Evolutionary conservation across 257 asterid species (phyloP), one percentile per base, ranked within the genome.

Genomic region (Petunia secreta): DNA sequence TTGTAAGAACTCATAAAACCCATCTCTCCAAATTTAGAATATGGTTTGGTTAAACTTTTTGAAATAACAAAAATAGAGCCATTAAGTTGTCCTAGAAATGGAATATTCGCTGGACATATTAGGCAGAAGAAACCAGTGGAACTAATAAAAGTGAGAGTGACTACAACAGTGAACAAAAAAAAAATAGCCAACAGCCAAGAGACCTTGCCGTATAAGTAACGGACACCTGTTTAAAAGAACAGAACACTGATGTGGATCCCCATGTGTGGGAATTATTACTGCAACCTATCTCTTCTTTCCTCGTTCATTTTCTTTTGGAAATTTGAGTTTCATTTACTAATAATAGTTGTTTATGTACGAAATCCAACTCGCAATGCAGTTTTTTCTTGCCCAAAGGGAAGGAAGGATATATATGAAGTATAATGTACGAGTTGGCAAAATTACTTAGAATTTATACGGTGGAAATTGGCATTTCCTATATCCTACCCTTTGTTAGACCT

Each of bases 211-310:
- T 14, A 39, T 40, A 15, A 67, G 75, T 41, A 40, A 41, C 54
- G 54, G 54, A 67, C 75, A 67, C 75, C 13, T 66, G 10, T 11
- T 64, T n/a, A 66, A 59, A 46, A 66, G 62, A 58, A 52, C 4
- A 52, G 57, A 52, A 52, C 57, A 52, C 57, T 46, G 9, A 46
- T 46, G 53, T 46, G 53, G 53, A 46, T 46, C 53, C 53, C 53
- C 53, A 46, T 3, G 53, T 46, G 53, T 7, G 53, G 8, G 53
- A 57, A 57, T 57, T 57, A 15, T 57, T n/a, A 57, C 36, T 15
- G 2, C 36, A 8, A 15, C 63, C 10, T 57, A 14, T 57, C 16
- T 57, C 36, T 6, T 5, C 36, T 15, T 5, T 57, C 2, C 7
- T 5, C 25, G 25, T 25, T 25, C 25, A 25, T 25, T 25, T 25